Evolutionary conservation across 306 rosid genomes (phyloP).

Genomic region (Erythrophleum fordii): DNA sequence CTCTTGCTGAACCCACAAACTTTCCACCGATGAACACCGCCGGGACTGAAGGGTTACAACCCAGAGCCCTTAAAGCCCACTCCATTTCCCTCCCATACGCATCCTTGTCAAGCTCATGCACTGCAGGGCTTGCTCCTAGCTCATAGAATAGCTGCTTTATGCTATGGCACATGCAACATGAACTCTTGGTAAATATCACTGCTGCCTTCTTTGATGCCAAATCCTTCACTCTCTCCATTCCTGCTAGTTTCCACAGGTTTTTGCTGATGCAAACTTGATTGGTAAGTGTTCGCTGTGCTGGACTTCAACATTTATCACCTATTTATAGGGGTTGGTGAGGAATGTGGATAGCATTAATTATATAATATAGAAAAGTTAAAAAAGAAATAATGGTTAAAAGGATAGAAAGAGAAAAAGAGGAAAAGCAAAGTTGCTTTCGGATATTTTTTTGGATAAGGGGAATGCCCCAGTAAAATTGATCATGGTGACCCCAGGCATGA

Average conservation of each 20-base stretch:
- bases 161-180: slow-evolving; percentile 96
- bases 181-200: slow-evolving; percentile 93
- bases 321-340: slow-evolving; percentile 71
- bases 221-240: slow-evolving; percentile 80
- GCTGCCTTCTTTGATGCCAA: slow-evolving; percentile 96
- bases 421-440: slow-evolving; percentile 52
- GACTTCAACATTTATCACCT: slow-evolving; percentile 51
- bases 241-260: neutral
- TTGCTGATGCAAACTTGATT: neutral
- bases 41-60: slow-evolving; percentile 92
- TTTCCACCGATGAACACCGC: slow-evolving; percentile 95
- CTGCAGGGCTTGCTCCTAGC: slow-evolving; percentile 95
- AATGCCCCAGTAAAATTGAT: slow-evolving; percentile 34
- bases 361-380: slow-evolving; percentile 39
- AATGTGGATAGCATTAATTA: slow-evolving; percentile 47
- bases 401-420: slow-evolving; percentile 51
- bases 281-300: slow-evolving; percentile 39
- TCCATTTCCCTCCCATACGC: slow-evolving; percentile 89
- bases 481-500: slow-evolving; percentile 8
- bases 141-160: slow-evolving; percentile 86
- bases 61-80: slow-evolving; percentile 72
- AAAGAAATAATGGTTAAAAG: slow-evolving; percentile 37
- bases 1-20: slow-evolving; percentile 87
- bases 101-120: slow-evolving; percentile 84
- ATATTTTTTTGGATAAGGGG: slow-evolving; percentile 92